phyloP scores from a whole-genome alignment of 2,329 filamentous ascomycete species.

The Lizonia empirigonia region DNA sequence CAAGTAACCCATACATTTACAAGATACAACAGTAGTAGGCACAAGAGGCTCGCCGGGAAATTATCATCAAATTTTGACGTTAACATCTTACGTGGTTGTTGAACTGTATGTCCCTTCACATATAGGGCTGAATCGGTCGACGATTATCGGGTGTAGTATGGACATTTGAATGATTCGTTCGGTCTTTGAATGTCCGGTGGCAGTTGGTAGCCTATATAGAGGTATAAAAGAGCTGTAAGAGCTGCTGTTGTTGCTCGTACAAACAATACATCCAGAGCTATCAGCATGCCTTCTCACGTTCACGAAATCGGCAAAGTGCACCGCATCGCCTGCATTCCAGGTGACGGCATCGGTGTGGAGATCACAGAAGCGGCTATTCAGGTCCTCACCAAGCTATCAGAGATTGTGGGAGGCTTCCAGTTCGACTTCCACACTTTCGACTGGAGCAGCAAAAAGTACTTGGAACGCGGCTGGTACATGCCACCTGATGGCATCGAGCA shows the following conservation, averaged over 20 bases:
- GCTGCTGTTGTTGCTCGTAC: not conserved
- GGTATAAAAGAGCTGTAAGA: conserved; percentile 7
- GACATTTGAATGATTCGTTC: conserved; percentile 12
- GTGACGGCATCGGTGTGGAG: conserved; percentile 43
- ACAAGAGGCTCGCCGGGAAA: no score
- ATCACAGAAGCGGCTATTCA: conserved; percentile 36
- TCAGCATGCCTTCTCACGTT: conserved; percentile 35
- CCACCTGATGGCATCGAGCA: conserved; percentile 57
- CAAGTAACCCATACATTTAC: no score
- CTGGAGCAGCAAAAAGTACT: conserved; percentile 57
- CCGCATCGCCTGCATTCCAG: conserved; percentile 41
- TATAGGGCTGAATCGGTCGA: no score
- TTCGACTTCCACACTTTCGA: conserved; percentile 60
- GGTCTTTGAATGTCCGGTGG: conserved; percentile 18
- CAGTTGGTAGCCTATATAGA: conserved; percentile 1
- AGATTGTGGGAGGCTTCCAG: conserved; percentile 51
- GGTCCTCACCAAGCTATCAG: conserved; percentile 51
- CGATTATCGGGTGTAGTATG: no score
- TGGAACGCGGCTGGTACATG: conserved; percentile 60
- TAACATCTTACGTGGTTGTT: no score
- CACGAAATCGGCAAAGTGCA: conserved; percentile 36
- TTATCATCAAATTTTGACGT: no score
- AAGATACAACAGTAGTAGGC: no score
- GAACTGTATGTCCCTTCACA: no score
- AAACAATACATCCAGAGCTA: not conserved